Base-by-base conservation (phyloP, 495 filamentous ascomycete genomes). In the Podospora didyma region DNA sequence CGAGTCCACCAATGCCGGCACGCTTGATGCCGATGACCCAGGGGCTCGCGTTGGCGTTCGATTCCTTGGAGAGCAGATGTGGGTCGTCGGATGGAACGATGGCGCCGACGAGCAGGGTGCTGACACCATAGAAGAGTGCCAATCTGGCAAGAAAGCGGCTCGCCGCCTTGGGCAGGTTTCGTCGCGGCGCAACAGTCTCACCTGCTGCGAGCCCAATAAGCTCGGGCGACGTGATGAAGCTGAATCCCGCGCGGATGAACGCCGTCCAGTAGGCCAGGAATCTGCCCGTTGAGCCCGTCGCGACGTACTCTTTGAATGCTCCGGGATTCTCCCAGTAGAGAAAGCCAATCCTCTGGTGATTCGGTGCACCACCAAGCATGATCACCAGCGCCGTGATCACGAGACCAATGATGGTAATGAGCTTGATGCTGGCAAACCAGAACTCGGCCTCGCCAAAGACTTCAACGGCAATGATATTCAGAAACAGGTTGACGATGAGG, bases 101-200 rank as follows among this genome's bases (percentile, higher is more conserved):
- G 52, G 86, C 71, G 48, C 87, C 87, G 52, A 91, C 83, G 61
- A 88, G 84, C 68, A 91, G 82, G 50, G 86, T 82, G 7, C 80
- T 84, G 52, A 88, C 64, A 46, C 89, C 82, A 71, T 89, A 90
- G 72, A 91, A 88, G 69, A 88, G 73, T 49, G 89, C 70, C 53
- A 91, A 84, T 10, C 88, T 82, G 70, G 74, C 83, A 57, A 87
- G 81, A 47, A 87, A 89, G 64, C 87, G 87, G 53, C 79, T 77
- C 41, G 89, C 88, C 0, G 87, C 88, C 48, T 84, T 82, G 7
- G 87, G 87, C 39, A 91, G 81, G 57, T 87, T 89, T 67, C 86
- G 82, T 54, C 86, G 81, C 1, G 88, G 88, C 28, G 90, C 89
- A 21, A 88, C 81, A 6, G 89, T 89, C 74, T 93, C 89, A 56